Evolutionary conservation across 257 asterid species (phyloP), one percentile per base, ranked within the genome.

Genomic region (Penstemon eatonii): DNA sequence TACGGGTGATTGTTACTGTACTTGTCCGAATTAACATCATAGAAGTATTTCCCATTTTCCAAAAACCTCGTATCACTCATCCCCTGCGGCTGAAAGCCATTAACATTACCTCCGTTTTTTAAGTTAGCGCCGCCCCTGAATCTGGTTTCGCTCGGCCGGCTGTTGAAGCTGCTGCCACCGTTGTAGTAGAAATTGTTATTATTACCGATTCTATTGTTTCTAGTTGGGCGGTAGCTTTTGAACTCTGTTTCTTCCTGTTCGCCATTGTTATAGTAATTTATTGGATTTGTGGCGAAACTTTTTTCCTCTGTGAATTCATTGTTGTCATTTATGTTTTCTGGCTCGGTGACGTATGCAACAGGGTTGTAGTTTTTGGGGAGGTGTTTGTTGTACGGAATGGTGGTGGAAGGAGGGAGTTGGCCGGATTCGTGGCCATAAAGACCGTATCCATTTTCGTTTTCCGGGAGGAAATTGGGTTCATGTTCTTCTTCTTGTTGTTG

Each of bases 301-400:
- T 47, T 57, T 2, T 75, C 73, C 1, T 75, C 68, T 0, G 71
- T 4, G 56, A 78, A 69, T 0, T 60, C 3, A 5, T 66, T 51
- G 71, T n/a, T 74, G 38, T 79, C 63, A 42, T 59, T 49, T 5
- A 42, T 8, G 77, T 78, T 80, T 38, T 86, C 92, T 0, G 93
- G 82, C 4, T 70, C 79, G 5, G 92, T 91, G 53, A 86, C 88
- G 62, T 88, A 89, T 40, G 95, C 73, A 33, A 79, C 87, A 0
- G 95, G 83, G 81, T 89, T 91, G 86, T 91, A 91, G 81, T 91
- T 91, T 65, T 85, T 86, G 56, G 97, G 96, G 11, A 88, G 87
- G 78, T 88, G 80, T 15, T 84, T 87, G 72, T 70, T 47, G 75
- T 56, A 49, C 63, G 51, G 69, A 41, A 41, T 36, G 46, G 25